Evolutionary conservation across 2,329 filamentous ascomycete species (phyloP).

Genomic region (Pleurostoma richardsiae): DNA sequence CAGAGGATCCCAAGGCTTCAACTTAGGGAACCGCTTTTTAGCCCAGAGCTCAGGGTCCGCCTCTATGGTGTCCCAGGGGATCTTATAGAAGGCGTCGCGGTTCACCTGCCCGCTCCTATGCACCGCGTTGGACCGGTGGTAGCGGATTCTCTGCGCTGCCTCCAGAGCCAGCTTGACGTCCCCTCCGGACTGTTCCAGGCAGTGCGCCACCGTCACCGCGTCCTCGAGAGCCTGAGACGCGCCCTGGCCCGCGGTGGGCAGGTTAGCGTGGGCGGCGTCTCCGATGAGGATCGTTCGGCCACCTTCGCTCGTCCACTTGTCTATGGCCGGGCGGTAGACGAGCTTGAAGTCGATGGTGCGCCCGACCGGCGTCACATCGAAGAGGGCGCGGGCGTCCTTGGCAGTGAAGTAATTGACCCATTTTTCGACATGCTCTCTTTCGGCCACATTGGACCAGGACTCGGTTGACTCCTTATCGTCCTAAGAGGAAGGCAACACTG

Average conservation of each 20-base stretch:
- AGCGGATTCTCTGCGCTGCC: not conserved
- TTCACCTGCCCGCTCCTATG: not conserved
- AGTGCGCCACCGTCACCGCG: slow-evolving; percentile 4
- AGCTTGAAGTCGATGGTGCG: slow-evolving; percentile 1
- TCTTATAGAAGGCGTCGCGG: slow-evolving; percentile 1
- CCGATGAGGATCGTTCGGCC: slow-evolving; percentile 33
- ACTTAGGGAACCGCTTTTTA: too few relatives aligned
- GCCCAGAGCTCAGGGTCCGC: not conserved
- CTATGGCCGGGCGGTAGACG: not conserved
- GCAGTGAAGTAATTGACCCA: too few relatives aligned
- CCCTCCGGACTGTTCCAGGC: not conserved
- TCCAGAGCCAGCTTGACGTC: slow-evolving; percentile 3
- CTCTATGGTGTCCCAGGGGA: not conserved
- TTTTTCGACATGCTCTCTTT: too few relatives aligned
- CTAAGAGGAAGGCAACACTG: too few relatives aligned
- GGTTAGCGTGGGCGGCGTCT: slow-evolving; percentile 47
- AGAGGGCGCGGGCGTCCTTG: not conserved
- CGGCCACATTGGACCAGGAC: too few relatives aligned
- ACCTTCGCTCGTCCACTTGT: not conserved
- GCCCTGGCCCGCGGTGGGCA: slow-evolving; percentile 38
- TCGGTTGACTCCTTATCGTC: too few relatives aligned
- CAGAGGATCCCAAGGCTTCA: too few relatives aligned
- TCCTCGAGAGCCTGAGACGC: slow-evolving; percentile 8
- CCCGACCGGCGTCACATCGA: not conserved
- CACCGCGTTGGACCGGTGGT: slow-evolving; percentile 1